Evolutionary conservation across 768 basidiomycete species (phyloP), one percentile per base, ranked within the genome.

Genomic region (Royoungia palumana): DNA sequence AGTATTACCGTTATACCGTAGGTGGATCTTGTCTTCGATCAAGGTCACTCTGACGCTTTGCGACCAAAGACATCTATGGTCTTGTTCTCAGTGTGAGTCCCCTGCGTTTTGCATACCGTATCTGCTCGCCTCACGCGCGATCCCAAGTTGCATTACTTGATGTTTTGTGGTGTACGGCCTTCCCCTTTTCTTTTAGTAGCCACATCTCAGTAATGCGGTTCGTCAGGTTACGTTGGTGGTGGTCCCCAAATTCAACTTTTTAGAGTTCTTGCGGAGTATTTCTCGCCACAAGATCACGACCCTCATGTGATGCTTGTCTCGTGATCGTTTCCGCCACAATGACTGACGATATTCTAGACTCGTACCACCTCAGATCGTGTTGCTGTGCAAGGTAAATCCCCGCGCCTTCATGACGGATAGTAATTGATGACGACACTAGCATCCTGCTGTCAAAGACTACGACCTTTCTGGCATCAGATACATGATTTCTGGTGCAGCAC

Each of bases 1-100:
- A 83, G 82, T 78, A 25, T 61, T 82, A n/a, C 82, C 81, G 2
- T 78, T 83, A 56, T 83, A 75, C 46, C 81, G 81, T 83, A 51
- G 49, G 76, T 72, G 56, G 68, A 8, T 21, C 40, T 35, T 21
- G 42, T 41, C 20, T 35, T 35, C 37, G 20, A 40, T 37, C 25
- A 20, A 21, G 27, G 35, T 27, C 37, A 19, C 10, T 46, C 47
- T 68, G 32, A 69, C 13, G 20, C 24, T 12, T 21, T 28, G n/a
- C 27, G 40, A 43, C 46, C 28, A 22, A 51, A 82, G 81, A 83
- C 44, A 80, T 83, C 8, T 83, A 81, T 57, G 83, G 82, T 11
- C 70, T 85, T 16, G 70, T 81, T 28, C 73, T 81, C 34, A 75
- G 68, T 42, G 81, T 83, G 54, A 63, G 78, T 63, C 9, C 39